Base-by-base conservation (phyloP, 192 early-diverging fungal species). In the Paraglomus occultum region DNA sequence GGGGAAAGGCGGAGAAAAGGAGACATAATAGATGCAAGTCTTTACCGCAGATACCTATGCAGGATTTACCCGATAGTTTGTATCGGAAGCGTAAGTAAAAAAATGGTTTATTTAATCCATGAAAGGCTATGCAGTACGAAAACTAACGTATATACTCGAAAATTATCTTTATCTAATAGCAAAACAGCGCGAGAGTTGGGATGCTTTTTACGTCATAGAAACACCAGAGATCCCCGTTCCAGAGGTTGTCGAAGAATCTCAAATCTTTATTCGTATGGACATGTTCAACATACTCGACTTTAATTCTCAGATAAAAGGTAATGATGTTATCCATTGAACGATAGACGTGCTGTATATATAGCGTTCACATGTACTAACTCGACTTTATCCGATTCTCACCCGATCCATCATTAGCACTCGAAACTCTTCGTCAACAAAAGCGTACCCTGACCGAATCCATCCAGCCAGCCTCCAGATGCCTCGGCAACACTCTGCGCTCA, bases 251-350 rank as follows among this genome's bases (percentile, higher is more conserved):
- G 73, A 72, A 14, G 78, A 80, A 47, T 69, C 65, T 50, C 78
- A 80, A 45, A 42, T 74, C 15, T 76, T 73, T 15, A 48, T 80
- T 8, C 68, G 76, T 49, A 73, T 74, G 74, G 75, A 75, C 60
- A 69, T 80, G 40, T 70, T 70, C 17, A 74, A 76, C 22, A 80
- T 80, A 49, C 71, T 58, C 39, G 78, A 80, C 59, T 80, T 80
- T 73, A 67, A 64, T n/a, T 50, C 54, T 2, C 75, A 77, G 1
- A 72, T 80, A 31, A 68, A 74, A 71, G 71, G 77, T 79, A 73
- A 69, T 10, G n/a, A 47, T 58, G 20, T 6, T 31, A 43, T 53
- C n/a, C 15, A 12, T 17, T 53, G n/a, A 17, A 17, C 3, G 51
- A 17, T 51, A 17, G 51, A 2, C 51, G 51, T 18, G 15, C 2